Evolutionary conservation across 495 filamentous ascomycete genomes (phyloP).

Genomic region (Penicillium canariense): DNA sequence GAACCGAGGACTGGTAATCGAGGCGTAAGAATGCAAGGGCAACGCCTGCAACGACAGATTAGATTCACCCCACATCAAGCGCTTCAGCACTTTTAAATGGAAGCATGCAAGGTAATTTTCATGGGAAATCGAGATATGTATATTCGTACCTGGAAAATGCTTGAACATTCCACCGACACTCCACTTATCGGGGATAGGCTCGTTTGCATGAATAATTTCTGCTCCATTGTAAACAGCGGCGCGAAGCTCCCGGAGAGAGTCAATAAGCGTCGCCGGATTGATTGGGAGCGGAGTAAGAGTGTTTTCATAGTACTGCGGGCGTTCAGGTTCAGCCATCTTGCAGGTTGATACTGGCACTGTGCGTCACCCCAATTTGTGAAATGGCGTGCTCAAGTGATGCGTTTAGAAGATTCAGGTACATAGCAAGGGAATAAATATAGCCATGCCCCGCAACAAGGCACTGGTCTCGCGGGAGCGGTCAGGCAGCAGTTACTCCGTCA

Average conservation of each 20-base stretch:
- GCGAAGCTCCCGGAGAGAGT: constrained; percentile 28
- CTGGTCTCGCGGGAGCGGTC: not conserved
- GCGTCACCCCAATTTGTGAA: not conserved
- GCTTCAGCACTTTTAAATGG: not conserved
- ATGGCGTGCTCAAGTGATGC: constrained; percentile 18
- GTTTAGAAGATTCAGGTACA: constrained; percentile 1
- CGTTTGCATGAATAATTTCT: constrained; percentile 24
- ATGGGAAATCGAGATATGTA: not conserved
- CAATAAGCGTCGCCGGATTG: constrained; percentile 12
- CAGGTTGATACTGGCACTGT: not conserved
- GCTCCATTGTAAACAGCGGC: constrained; percentile 30
- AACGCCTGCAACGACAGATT: constrained; percentile 26
- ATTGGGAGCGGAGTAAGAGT: constrained; percentile 15
- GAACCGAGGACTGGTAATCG: constrained; percentile 29
- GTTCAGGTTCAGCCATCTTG: constrained; percentile 21
- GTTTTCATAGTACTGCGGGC: constrained; percentile 30
- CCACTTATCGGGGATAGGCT: constrained; percentile 25
- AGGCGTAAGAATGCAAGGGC: constrained; percentile 40
- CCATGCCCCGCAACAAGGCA: not conserved
- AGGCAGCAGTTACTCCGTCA: constrained; percentile 5
- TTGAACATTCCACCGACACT: constrained; percentile 28
- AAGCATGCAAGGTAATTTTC: not conserved
- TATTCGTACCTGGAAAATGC: constrained; percentile 28
- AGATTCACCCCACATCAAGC: not conserved
- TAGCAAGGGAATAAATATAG: not conserved